These are phyloP conservation scores for Croton setiger DNA, from an alignment of 441 rosid genomes.

Conservation along the genomic window DNA sequence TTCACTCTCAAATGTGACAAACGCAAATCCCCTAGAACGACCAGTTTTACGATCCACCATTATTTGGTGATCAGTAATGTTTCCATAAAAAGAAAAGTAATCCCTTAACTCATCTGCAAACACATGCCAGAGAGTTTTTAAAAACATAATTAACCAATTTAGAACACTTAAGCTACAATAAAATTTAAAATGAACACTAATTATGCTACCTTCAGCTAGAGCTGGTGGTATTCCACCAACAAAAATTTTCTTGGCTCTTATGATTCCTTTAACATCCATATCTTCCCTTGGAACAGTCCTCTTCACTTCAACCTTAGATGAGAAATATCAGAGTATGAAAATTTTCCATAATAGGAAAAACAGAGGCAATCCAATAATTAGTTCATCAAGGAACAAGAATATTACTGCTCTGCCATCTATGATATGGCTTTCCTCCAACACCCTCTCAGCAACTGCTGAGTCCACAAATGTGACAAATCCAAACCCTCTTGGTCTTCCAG, in stretches of 20 bases:
- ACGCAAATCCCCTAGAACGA: conserved; percentile 84
- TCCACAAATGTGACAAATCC: conserved; percentile 90
- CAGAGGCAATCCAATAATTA: neutral
- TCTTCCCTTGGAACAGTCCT: conserved; percentile 84
- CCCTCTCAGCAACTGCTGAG: conserved; percentile 71
- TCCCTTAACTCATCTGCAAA: conserved; percentile 66
- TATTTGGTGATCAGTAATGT: conserved; percentile 68
- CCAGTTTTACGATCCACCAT: conserved; percentile 84
- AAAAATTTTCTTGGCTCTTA: conserved; percentile 80
- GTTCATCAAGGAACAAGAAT: neutral
- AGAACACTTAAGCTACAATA: neutral
- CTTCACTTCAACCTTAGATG: conserved; percentile 82
- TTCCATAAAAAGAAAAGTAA: conserved; percentile 70
- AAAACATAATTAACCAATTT: neutral
- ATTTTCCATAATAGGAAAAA: neutral
- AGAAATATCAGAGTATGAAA: conserved; percentile 2
- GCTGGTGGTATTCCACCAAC: conserved; percentile 84
- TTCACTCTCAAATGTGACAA: conserved; percentile 79
- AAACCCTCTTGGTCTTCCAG: conserved; percentile 89
- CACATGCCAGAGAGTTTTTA: conserved; percentile 8
- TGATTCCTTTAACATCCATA: conserved; percentile 49
- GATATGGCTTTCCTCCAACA: conserved; percentile 65
- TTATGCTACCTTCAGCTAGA: conserved; percentile 59
- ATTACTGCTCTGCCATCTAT: conserved; percentile 67
- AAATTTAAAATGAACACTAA: neutral